Conservation (phyloP, 352 stramenopile genomes). For the Peronospora tabacina region DNA sequence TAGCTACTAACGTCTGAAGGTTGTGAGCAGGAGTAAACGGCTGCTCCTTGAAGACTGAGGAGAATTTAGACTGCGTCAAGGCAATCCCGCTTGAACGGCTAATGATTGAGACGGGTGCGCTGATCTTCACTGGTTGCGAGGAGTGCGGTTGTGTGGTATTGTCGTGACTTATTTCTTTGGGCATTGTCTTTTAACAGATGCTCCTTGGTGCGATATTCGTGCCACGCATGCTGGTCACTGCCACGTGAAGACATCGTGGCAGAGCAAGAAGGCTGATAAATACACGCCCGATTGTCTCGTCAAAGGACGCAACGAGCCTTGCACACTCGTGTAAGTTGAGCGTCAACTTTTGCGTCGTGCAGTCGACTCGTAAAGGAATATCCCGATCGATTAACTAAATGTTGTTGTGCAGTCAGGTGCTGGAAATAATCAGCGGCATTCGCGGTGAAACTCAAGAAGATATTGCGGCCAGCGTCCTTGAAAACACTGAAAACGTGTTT, state of each 20-base stretch:
- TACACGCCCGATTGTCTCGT: conserved; percentile 80
- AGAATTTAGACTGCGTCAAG: conserved; percentile 90
- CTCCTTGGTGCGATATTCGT: conserved; percentile 95
- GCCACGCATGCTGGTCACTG: conserved; percentile 87
- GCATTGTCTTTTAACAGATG: conserved; percentile 67
- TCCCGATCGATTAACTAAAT: neutral
- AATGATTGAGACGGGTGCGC: conserved; percentile 91
- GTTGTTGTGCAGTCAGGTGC: conserved; percentile 50
- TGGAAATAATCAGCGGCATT: conserved; percentile 73
- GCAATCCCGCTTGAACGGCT: conserved; percentile 88
- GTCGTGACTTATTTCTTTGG: neutral
- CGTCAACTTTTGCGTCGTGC: neutral
- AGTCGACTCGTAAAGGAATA: neutral
- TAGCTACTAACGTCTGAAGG: neutral
- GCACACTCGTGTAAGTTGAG: conserved; percentile 88
- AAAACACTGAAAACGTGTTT: conserved; percentile 65
- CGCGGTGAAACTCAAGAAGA: conserved; percentile 43
- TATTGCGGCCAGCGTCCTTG: conserved; percentile 39
- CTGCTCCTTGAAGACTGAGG: conserved; percentile 92
- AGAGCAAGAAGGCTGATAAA: conserved; percentile 91
- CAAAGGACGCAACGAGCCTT: conserved; percentile 94
- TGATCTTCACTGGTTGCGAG: neutral
- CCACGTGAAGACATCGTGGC: conserved; percentile 86
- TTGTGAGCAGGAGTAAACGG: conserved; percentile 86
- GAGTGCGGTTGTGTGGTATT: neutral